Percentiles rank a stretch among this genome's conserved stretches.
Conservation (phyloP, 169 alveolate genomes). For the Babesia divergens region DNA sequence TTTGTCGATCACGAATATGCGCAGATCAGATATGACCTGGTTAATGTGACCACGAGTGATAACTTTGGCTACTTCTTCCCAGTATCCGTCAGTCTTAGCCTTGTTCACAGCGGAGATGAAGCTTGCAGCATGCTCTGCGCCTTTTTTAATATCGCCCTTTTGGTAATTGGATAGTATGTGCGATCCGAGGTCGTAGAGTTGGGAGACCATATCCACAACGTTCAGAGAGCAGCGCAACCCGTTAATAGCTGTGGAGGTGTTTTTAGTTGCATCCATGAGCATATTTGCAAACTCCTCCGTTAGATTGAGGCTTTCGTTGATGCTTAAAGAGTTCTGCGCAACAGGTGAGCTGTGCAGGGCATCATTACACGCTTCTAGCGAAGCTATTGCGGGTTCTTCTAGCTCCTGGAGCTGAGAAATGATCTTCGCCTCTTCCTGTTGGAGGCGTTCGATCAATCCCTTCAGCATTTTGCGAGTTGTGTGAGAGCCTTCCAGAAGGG, state of each 20-base stretch:
- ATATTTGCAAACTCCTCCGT: slow-evolving; percentile 31
- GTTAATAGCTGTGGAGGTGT: slow-evolving; percentile 20
- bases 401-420: slow-evolving; percentile 13
- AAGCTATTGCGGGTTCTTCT: slow-evolving; percentile 23
- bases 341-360: background rate
- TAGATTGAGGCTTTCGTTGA: slow-evolving; percentile 20
- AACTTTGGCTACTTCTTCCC: slow-evolving; percentile 50
- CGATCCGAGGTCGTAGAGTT: slow-evolving; percentile 45
- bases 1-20: slow-evolving; percentile 17
- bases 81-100: slow-evolving; percentile 47
- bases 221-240: slow-evolving; percentile 34
- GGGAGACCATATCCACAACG: slow-evolving; percentile 30
- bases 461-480: slow-evolving; percentile 4
- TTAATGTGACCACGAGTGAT: slow-evolving; percentile 39
- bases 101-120: slow-evolving; percentile 29
- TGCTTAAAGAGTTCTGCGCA: background rate
- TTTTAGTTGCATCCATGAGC: slow-evolving; percentile 29
- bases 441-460: slow-evolving; percentile 8
- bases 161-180: slow-evolving; percentile 9
- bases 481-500: too few species aligned
- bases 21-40: slow-evolving; percentile 36
- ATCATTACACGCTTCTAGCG: slow-evolving; percentile 6
- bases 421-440: slow-evolving; percentile 22
- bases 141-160: background rate
- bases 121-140: slow-evolving; percentile 1